Percentiles rank a stretch among this genome's conserved stretches.
Conservation (phyloP, 1,284 basidiomycete genomes). For the Cryptococcus deneoformans region DNA sequence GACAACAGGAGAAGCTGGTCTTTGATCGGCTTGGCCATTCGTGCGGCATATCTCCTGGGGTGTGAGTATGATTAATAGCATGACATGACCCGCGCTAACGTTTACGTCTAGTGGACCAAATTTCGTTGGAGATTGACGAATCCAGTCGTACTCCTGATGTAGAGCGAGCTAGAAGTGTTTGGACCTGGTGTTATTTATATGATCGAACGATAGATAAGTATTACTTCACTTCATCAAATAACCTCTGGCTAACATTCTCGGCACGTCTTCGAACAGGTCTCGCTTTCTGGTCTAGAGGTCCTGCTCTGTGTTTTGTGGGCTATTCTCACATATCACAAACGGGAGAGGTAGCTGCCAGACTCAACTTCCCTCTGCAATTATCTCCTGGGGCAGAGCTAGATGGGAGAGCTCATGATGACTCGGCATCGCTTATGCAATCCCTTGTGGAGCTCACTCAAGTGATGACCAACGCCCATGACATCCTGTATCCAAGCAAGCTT, state of each 20-base stretch:
- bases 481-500: constrained; percentile 48
- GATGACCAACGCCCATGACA: constrained; percentile 52
- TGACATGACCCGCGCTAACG: too few species aligned
- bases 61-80: constrained; percentile 23
- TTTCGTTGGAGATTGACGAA: constrained; percentile 41
- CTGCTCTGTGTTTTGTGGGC: constrained; percentile 48
- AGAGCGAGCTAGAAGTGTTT: constrained; percentile 48
- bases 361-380: constrained; percentile 48
- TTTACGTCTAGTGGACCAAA: constrained; percentile 31
- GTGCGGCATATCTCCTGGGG: constrained; percentile 45
- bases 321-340: constrained; percentile 45
- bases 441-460: constrained; percentile 50
- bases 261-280: constrained; percentile 46
- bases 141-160: constrained; percentile 34
- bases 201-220: constrained; percentile 49
- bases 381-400: constrained; percentile 19
- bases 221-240: not conserved
- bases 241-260: constrained; percentile 10
- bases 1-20: constrained; percentile 51
- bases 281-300: constrained; percentile 51
- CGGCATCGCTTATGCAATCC: constrained; percentile 41
- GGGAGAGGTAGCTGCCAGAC: constrained; percentile 40
- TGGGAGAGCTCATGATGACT: constrained; percentile 19
- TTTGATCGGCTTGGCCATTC: constrained; percentile 48
- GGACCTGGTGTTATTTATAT: constrained; percentile 53